These are phyloP conservation scores for Coelastrella sp. DNA, from an alignment of 139 green algal genomes.

Conservation along the genomic window DNA sequence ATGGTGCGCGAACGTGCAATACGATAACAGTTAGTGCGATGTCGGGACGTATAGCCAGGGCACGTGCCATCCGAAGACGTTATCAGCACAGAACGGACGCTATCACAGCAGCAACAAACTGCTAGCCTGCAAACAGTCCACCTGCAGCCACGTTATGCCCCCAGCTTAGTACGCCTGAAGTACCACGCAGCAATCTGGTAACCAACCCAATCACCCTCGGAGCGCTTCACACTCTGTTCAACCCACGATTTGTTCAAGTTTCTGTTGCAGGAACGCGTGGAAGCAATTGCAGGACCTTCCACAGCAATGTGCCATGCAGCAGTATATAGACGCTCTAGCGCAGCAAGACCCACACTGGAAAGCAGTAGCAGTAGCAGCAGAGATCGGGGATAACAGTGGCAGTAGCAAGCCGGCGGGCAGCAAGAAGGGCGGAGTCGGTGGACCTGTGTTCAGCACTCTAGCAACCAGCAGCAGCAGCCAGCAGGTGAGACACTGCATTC, in stretches of 20 bases:
- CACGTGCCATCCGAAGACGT: too few relatives aligned
- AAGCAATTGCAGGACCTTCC: neutral
- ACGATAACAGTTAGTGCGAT: neutral
- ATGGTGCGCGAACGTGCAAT: slow-evolving; percentile 37
- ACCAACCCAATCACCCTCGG: neutral
- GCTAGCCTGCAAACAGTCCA: too few relatives aligned
- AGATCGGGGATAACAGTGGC: neutral
- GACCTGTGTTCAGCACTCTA: slow-evolving; percentile 43
- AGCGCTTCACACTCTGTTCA: too few relatives aligned
- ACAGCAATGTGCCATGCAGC: slow-evolving; percentile 14
- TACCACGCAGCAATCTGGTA: neutral
- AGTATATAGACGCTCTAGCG: neutral
- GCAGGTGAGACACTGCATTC: neutral
- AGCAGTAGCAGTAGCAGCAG: slow-evolving; percentile 2
- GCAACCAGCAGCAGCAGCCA: slow-evolving; percentile 10
- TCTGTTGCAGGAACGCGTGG: slow-evolving; percentile 34
- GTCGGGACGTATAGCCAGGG: too few relatives aligned
- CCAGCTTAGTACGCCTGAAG: too few relatives aligned
- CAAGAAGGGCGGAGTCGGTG: neutral
- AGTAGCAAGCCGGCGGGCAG: neutral
- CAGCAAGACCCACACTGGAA: slow-evolving; percentile 17
- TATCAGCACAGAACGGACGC: too few relatives aligned
- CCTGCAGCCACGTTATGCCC: too few relatives aligned
- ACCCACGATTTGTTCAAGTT: neutral
- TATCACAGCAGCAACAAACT: too few relatives aligned